Evolutionary conservation across 129 eudicot species (phyloP), one percentile per base, ranked within the genome.

Genomic region (Apium graveolens): DNA sequence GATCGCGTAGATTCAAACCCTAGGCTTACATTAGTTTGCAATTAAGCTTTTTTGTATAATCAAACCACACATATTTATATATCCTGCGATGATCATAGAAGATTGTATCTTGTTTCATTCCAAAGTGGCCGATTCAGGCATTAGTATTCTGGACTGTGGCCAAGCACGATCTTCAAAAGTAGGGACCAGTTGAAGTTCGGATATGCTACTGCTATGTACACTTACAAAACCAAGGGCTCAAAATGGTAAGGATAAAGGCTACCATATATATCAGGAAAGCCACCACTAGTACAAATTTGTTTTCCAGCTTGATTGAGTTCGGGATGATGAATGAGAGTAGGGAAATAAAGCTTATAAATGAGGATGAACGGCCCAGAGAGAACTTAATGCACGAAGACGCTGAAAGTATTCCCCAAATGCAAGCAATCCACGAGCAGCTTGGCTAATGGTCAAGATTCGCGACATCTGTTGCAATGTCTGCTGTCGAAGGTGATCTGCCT

Each of bases 401-500:
- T 90, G 92, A 65, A 95, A 90, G 88, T 95, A 92, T 78, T 95
- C 97, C 31, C 97, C 97, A 20, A 95, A 89, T 12, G 91, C 97
- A 71, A 95, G 86, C 84, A 95, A 82, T 27, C 91, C 97, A 29
- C 86, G 84, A 20, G 97, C 98, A 37, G 98, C 96, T 86, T 95
- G 96, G 24, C 83, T 87, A 3, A 86, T 74, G 11, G 97, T 90
- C 69, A 95, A 83, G 66, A 95, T 86, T 7, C 79, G 80, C 43
- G 83, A 82, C 96, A 95, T 88, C 73, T 86, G 91, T 48, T 82
- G 87, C 80, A 95, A 85, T 8, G 96, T 87, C 78, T 90, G 90
- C 83, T 90, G 83, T 35, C 98, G 86, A 9, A 95, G 92, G 80
- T 95, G 92, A 85, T 95, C 98, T 20, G 98, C 96, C 98, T 95